Percentiles rank a stretch among this genome's conserved stretches.
phyloP scores from a whole-genome alignment of 2,329 filamentous ascomycete species.

The Sporothrix globosa region DNA sequence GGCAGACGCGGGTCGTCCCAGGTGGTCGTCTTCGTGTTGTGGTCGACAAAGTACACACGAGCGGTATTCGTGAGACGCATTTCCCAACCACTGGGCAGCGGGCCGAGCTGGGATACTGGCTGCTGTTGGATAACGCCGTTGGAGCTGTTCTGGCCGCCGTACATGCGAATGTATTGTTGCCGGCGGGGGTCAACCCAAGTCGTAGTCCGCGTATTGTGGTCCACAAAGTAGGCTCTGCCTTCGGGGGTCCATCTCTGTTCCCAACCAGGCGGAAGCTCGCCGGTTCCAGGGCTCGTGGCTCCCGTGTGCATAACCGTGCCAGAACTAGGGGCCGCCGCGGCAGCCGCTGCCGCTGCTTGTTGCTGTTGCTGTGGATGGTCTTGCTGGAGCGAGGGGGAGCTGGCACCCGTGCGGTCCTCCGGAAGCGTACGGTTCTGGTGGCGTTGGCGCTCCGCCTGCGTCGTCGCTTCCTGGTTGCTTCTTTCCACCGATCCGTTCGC shows the following conservation, averaged over 20 bases:
- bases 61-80: constrained; percentile 99
- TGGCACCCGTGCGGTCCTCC: constrained; percentile 91
- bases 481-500: constrained; percentile 77
- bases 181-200: constrained; percentile 98
- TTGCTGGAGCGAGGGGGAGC: constrained; percentile 75
- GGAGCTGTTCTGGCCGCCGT: constrained; percentile 80
- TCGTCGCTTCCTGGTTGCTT: constrained; percentile 82
- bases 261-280: constrained; percentile 94
- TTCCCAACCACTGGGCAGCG: constrained; percentile 96
- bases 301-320: constrained; percentile 93
- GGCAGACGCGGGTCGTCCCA: constrained; percentile 97
- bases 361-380: constrained; percentile 56
- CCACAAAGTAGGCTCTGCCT: constrained; percentile 93
- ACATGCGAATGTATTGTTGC: constrained; percentile 98
- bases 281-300: constrained; percentile 89
- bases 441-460: constrained; percentile 86
- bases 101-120: constrained; percentile 93
- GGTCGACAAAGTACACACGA: constrained; percentile 97
- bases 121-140: constrained; percentile 94
- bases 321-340: constrained; percentile 57
- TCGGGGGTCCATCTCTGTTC: constrained; percentile 95
- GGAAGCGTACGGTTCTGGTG: constrained; percentile 96
- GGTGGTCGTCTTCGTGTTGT: constrained; percentile 99
- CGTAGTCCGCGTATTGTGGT: constrained; percentile 96
- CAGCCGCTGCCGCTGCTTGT: constrained; percentile 45